Conservation (phyloP, 768 basidiomycete species). For the Boletus tylopilopsis region DNA sequence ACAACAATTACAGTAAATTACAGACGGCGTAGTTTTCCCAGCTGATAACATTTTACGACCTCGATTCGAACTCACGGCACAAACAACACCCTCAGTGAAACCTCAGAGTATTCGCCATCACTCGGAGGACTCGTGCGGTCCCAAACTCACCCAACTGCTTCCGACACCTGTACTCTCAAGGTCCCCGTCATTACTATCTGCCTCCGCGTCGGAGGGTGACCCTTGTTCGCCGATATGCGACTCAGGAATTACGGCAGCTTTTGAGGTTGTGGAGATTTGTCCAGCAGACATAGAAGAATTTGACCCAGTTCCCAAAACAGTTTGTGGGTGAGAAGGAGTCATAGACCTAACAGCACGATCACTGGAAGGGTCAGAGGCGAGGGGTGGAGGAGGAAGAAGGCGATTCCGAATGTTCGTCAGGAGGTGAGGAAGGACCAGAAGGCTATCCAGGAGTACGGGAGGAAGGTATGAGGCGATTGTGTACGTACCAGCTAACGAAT, state of each 20-base stretch:
- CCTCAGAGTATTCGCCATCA: conserved; percentile 5
- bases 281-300: neutral
- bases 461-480: conserved; percentile 69
- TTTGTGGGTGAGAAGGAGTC: conserved; percentile 10
- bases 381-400: conserved; percentile 49
- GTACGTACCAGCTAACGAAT: conserved; percentile 61
- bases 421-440: conserved; percentile 64
- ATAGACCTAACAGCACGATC: conserved; percentile 21
- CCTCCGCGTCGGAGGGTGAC: conserved; percentile 60
- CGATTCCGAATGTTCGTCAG: conserved; percentile 61
- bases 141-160: conserved; percentile 71
- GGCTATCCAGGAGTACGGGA: conserved; percentile 53
- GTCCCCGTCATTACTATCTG: conserved; percentile 60
- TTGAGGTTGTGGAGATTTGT: conserved; percentile 7
- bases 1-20: conserved; percentile 8
- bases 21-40: conserved; percentile 1
- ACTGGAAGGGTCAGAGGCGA: conserved; percentile 32
- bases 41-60: neutral
- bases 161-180: conserved; percentile 47
- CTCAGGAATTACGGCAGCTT: conserved; percentile 11
- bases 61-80: neutral
- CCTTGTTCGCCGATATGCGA: conserved; percentile 32
- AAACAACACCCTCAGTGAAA: neutral
- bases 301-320: conserved; percentile 3
- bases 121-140: conserved; percentile 19